Base-by-base conservation (phyloP, 139 green algal species). In the Raphidocelis subcapitata region DNA sequence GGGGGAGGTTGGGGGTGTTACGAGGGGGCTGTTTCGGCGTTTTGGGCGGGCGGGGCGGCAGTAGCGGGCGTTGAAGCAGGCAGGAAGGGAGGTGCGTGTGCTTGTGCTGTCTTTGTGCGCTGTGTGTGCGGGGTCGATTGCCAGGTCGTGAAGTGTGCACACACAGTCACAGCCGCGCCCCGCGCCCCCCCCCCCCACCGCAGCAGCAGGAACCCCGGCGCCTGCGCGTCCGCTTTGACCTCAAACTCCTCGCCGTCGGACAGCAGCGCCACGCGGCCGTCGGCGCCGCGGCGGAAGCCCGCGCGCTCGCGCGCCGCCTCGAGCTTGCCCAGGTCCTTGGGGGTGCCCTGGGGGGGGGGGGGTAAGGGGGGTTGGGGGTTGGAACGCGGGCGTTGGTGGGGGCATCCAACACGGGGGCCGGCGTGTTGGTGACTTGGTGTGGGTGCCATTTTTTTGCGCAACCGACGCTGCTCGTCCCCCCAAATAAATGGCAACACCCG, bases 191-290 rank as follows among this genome's bases (percentile, higher is more conserved):
- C 5, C 24, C 23, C 67, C 10, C 46, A 76, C 70, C 70, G 57
- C 1, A 78, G 72, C 51, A 78, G 52, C 47, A 78, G 62, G 26
- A 67, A 32, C 5, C 72, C 72, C 0, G 72, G 72, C 28, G 62
- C 63, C 14, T 62, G 61, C 72, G 72, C 72, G 63, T 78, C 72
- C n/a, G 36, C 36, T 32, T 72, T 72, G 51, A 78, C 72, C 54
- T 72, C 59, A 51, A 78, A 78, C 24, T 41, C 47, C 36, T 72
- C 63, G 15, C 62, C 63, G 24, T 78, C 54, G 4, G 51, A 67
- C 10, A 73, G 24, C 35, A 78, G 54, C 26, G 69, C 2, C 36
- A 78, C 72, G 47, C 72, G 62, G 28, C 72, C 72, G 32, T 72
- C 63, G 28, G 54, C 32, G 1, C 33, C 10, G n/a, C 72, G 72